Conservation (phyloP, 495 filamentous ascomycete genomes). For the Jackrogersella minutella region DNA sequence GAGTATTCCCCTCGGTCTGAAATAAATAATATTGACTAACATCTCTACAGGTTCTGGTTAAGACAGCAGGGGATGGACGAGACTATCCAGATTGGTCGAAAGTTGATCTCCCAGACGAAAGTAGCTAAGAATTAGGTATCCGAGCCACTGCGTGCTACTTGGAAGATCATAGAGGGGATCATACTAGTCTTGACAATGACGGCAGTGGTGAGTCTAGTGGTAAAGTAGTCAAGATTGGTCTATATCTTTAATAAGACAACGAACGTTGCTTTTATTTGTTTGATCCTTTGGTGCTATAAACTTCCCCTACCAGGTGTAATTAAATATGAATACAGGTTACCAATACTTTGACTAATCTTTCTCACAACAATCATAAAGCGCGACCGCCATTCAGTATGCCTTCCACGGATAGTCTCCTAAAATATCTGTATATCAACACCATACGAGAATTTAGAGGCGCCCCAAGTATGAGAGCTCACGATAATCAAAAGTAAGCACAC, state of each 20-base stretch:
- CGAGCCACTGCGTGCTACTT: neutral
- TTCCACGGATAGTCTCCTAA: too few relatives aligned
- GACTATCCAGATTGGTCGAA: conserved; percentile 51
- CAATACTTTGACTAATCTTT: too few relatives aligned
- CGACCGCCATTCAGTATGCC: too few relatives aligned
- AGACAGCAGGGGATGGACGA: conserved; percentile 50
- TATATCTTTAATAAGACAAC: neutral
- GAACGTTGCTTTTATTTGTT: neutral
- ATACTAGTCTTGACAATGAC: conserved; percentile 10
- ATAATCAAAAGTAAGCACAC: too few relatives aligned
- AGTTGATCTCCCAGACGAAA: conserved; percentile 37
- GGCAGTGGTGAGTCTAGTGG: conserved; percentile 17
- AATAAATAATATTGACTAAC: conserved; percentile 11
- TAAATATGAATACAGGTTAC: too few relatives aligned
- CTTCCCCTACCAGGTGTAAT: too few relatives aligned
- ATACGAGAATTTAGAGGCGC: too few relatives aligned
- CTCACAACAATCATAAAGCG: too few relatives aligned
- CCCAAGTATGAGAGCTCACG: too few relatives aligned
- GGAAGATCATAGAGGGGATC: conserved; percentile 8
- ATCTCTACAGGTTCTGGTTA: conserved; percentile 47
- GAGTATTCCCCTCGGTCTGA: conserved; percentile 13
- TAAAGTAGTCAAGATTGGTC: conserved; percentile 14
- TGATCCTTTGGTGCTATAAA: too few relatives aligned
- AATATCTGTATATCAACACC: too few relatives aligned
- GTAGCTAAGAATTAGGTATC: conserved; percentile 20